A percentile compares a stretch with the other conserved stretches of the same genome.
Evolutionary conservation across 805 yeast species (phyloP).

Genomic region (Candida palmyrensis): DNA sequence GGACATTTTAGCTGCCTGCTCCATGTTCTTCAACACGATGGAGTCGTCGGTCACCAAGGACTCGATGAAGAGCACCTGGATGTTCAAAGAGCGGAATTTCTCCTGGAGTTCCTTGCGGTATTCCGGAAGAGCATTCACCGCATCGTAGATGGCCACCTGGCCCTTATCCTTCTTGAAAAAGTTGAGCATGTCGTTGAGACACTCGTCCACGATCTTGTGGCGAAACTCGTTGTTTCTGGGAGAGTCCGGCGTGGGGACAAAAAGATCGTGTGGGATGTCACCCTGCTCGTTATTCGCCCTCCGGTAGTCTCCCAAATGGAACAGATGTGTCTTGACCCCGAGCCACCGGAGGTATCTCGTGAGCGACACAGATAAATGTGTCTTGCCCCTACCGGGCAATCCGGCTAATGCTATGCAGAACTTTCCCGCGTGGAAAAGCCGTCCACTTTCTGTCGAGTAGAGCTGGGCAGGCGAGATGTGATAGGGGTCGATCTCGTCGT

Average conservation of each 20-base stretch:
- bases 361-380: slow-evolving; percentile 84
- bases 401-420: slow-evolving; percentile 87
- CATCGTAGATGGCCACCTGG: slow-evolving; percentile 95
- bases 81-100: slow-evolving; percentile 49
- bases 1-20: slow-evolving; percentile 73
- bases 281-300: slow-evolving; percentile 48
- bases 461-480: slow-evolving; percentile 88
- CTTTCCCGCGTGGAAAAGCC: slow-evolving; percentile 93
- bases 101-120: slow-evolving; percentile 59
- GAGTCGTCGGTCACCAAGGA: slow-evolving; percentile 71
- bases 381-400: slow-evolving; percentile 93
- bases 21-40: slow-evolving; percentile 67
- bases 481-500: slow-evolving; percentile 51
- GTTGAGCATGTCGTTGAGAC: slow-evolving; percentile 61
- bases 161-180: slow-evolving; percentile 78
- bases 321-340: slow-evolving; percentile 88
- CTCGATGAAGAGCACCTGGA: slow-evolving; percentile 85
- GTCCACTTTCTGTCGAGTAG: slow-evolving; percentile 88
- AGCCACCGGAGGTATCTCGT: slow-evolving; percentile 93
- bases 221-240: slow-evolving; percentile 48
- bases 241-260: slow-evolving; percentile 46
- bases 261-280: slow-evolving; percentile 62
- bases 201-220: slow-evolving; percentile 52
- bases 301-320: slow-evolving; percentile 90
- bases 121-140: slow-evolving; percentile 75